Evolutionary conservation across 768 basidiomycete genomes (phyloP), one percentile per base, ranked within the genome.

Genomic region (Leccinum disarticulatum): DNA sequence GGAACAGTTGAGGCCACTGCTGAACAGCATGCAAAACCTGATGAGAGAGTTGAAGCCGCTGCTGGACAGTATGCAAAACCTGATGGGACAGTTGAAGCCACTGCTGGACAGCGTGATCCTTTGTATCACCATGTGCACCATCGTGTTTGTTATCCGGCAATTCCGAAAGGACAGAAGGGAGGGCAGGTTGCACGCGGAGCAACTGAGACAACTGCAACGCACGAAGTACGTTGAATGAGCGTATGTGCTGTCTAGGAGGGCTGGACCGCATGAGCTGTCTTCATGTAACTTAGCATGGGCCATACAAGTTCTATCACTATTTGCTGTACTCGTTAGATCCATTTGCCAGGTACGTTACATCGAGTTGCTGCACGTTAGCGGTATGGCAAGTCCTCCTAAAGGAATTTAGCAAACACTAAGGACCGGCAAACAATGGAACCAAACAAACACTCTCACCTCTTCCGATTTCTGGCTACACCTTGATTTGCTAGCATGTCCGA

Each of bases 401-500:
- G 31, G 31, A 33, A 33, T 33, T 4, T 33, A 33, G 31, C 31
- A 31, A 31, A 10, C 31, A 31, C 31, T 28, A 11, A 11, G 31
- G 10, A 5, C 31, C 31, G 11, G 31, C 33, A 33, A 33, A 33
- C 33, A 33, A 19, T 47, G 61, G 58, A 66, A 33, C 59, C 52
- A 55, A 50, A 52, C 53, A 60, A 61, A 66, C 15, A 64, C 56
- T n/a, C 11, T 19, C 13, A 15, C 33, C 35, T 17, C 54, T 57
- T 56, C 51, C 50, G 54, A 51, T 46, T 56, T 54, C 55, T 33
- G 22, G 35, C 22, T 47, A 22, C 38, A 60, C 52, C 2, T 38
- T 15, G 28, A 54, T 58, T 53, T 36, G 36, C 49, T 31, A 66
- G 57, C 47, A 74, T 74, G 74, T 69, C 73, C 46, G 71, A 71